These are phyloP conservation scores for Irpex rosettiformis DNA, from an alignment of 1,284 basidiomycete genomes.

Conservation along the genomic window DNA sequence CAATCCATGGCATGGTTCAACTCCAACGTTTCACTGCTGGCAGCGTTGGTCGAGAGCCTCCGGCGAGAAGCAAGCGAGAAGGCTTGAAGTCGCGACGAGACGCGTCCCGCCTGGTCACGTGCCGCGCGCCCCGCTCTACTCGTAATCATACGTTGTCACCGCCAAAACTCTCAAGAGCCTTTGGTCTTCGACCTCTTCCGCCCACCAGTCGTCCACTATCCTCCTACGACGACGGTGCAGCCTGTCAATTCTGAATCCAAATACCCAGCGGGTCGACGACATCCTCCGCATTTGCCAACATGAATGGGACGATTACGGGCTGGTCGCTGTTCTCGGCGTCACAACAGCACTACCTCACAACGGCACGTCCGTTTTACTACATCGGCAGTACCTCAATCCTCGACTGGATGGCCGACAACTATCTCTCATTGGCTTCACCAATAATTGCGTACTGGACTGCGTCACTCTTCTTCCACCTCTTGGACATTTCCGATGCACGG, in stretches of 20 bases:
- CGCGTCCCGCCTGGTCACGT: neutral
- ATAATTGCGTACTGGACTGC: conserved; percentile 86
- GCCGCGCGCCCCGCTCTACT: too few relatives aligned
- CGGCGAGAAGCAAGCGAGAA: too few relatives aligned
- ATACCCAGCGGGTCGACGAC: neutral
- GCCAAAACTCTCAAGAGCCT: neutral
- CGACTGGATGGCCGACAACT: conserved; percentile 52
- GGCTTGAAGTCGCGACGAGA: neutral
- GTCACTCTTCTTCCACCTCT: conserved; percentile 76
- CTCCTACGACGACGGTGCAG: neutral
- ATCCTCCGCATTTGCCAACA: conserved; percentile 8
- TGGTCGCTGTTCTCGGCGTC: conserved; percentile 18
- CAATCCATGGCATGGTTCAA: too few relatives aligned
- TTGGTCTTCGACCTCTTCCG: neutral
- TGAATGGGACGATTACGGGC: conserved; percentile 21
- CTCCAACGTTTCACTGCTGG: too few relatives aligned
- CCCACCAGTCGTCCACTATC: neutral
- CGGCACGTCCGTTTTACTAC: conserved; percentile 26
- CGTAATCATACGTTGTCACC: neutral
- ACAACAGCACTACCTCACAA: conserved; percentile 25
- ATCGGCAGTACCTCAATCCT: conserved; percentile 18
- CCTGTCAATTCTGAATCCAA: neutral
- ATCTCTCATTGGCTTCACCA: conserved; percentile 74
- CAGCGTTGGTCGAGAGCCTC: neutral
- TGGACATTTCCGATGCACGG: conserved; percentile 75